A percentile compares a stretch with the other conserved stretches of the same genome.
phyloP scores from a whole-genome alignment of 2,329 filamentous ascomycete species.

The Neocatenulostroma microsporum region DNA sequence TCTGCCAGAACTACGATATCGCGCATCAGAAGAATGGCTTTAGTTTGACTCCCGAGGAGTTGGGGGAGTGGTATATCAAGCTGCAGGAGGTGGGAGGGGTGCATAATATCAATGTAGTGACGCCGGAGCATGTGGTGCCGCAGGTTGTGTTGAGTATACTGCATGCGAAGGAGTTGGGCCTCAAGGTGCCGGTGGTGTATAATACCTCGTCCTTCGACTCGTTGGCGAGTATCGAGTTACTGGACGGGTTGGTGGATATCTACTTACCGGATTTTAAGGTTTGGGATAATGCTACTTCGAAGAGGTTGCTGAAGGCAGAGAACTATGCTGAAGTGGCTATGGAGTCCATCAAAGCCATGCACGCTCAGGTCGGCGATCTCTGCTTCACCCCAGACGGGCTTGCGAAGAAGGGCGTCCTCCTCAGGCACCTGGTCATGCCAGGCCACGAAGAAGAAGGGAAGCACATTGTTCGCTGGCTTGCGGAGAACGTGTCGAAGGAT shows the following conservation, averaged over 20 bases:
- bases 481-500: constrained; percentile 62
- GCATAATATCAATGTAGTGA: constrained; percentile 87
- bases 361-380: constrained; percentile 71
- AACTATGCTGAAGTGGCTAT: constrained; percentile 64
- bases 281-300: constrained; percentile 60
- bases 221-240: constrained; percentile 59
- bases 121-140: constrained; percentile 78
- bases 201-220: constrained; percentile 80
- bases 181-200: constrained; percentile 69
- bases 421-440: constrained; percentile 80
- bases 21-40: constrained; percentile 74
- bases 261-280: constrained; percentile 88
- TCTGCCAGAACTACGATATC: constrained; percentile 78
- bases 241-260: constrained; percentile 75
- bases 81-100: constrained; percentile 71
- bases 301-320: constrained; percentile 67
- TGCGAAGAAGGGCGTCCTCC: constrained; percentile 66
- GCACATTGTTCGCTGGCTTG: constrained; percentile 69
- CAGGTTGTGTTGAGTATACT: constrained; percentile 73
- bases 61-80: constrained; percentile 77
- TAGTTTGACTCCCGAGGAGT: constrained; percentile 67
- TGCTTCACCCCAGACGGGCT: constrained; percentile 76
- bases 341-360: constrained; percentile 74
- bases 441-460: constrained; percentile 65
- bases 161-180: constrained; percentile 60